Conservation (phyloP, 768 basidiomycete species). For the Suillus fuscotomentosus region DNA sequence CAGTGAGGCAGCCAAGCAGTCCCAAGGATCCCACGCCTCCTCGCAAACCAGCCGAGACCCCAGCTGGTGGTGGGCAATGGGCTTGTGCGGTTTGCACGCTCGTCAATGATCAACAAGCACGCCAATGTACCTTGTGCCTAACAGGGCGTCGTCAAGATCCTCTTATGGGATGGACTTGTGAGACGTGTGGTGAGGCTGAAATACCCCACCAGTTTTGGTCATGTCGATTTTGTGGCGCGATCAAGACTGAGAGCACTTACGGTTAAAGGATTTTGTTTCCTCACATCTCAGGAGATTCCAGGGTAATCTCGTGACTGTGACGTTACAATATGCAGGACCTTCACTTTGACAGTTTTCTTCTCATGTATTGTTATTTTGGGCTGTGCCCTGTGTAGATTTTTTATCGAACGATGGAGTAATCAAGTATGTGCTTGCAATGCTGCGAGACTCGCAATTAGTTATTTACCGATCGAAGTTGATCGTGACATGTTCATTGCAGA, state of each 20-base stretch:
- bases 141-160: constrained; percentile 35
- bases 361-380: neutral
- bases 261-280: neutral
- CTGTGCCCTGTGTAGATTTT: neutral
- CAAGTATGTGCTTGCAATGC: neutral
- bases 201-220: constrained; percentile 72
- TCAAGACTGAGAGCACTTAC: constrained; percentile 44
- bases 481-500: neutral
- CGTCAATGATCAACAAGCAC: constrained; percentile 45
- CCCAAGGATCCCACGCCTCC: neutral
- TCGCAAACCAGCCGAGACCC: neutral
- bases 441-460: neutral
- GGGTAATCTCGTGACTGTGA: neutral
- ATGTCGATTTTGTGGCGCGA: constrained; percentile 67
- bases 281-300: neutral
- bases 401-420: neutral
- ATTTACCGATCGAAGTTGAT: neutral
- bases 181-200: constrained; percentile 58
- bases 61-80: constrained; percentile 37
- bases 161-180: constrained; percentile 60
- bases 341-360: neutral
- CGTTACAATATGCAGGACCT: too few relatives aligned
- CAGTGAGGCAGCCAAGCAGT: constrained; percentile 6
- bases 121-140: constrained; percentile 65
- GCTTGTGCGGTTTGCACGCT: constrained; percentile 64